Evolutionary conservation across 2,329 filamentous ascomycete genomes (phyloP).

Genomic region (Pleoardoris graminearum): DNA sequence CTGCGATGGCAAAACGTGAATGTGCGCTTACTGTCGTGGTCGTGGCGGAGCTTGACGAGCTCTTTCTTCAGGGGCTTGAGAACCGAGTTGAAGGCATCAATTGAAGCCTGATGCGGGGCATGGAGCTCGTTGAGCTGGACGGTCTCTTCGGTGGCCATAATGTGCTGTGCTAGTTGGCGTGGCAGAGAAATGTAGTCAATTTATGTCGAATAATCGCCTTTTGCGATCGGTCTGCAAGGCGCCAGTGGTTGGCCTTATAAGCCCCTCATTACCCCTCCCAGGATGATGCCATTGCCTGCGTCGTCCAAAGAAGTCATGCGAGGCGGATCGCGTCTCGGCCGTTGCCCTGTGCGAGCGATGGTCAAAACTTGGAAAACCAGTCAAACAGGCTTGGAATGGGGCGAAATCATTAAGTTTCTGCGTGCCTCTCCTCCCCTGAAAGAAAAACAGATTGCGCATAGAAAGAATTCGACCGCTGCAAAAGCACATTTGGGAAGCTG

Average conservation of each 20-base stretch:
- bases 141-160: constrained; percentile 44
- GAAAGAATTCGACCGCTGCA: background rate
- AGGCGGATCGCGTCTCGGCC: constrained; percentile 20
- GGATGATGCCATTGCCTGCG: constrained; percentile 22
- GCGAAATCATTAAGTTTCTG: no score
- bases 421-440: no score
- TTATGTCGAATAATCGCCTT: background rate
- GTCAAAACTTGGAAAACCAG: constrained; percentile 18
- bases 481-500: no score
- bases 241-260: constrained; percentile 17
- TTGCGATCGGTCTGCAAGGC: background rate
- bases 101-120: constrained; percentile 39
- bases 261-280: constrained; percentile 13
- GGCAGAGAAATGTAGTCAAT: background rate
- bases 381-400: background rate
- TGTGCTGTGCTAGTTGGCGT: background rate
- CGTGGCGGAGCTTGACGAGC: constrained; percentile 39
- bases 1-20: background rate
- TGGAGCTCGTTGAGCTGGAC: constrained; percentile 39
- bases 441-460: background rate
- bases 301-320: constrained; percentile 7
- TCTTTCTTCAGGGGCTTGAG: constrained; percentile 37
- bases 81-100: constrained; percentile 38
- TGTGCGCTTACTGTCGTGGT: constrained; percentile 38
- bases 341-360: constrained; percentile 8